Evolutionary conservation across 1,284 basidiomycete genomes (phyloP).

Genomic region (Puccinia horiana): DNA sequence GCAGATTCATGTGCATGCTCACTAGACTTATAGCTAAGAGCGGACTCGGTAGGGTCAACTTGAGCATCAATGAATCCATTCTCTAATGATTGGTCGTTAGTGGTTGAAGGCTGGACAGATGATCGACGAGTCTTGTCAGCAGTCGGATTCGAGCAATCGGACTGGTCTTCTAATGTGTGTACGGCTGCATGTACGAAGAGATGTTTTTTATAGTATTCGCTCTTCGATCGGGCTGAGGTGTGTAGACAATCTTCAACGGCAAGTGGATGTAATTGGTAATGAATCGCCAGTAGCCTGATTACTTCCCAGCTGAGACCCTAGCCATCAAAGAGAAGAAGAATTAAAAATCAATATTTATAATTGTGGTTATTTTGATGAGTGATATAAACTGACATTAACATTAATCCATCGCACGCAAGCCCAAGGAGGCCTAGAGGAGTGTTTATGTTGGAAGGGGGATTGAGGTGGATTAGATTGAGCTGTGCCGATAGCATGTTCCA

Average conservation of each 20-base stretch:
- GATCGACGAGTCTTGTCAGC: not conserved
- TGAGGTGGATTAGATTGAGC: not conserved
- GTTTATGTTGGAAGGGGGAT: not conserved
- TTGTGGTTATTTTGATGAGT: too few species aligned
- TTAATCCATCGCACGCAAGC: constrained; percentile 40
- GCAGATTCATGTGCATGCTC: not conserved
- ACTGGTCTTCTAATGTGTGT: constrained; percentile 21
- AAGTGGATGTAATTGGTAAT: constrained; percentile 29
- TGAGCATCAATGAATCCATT: constrained; percentile 22
- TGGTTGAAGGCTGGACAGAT: not conserved
- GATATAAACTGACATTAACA: constrained; percentile 46
- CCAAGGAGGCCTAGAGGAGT: constrained; percentile 13
- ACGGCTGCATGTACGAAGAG: constrained; percentile 45
- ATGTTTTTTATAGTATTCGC: constrained; percentile 44
- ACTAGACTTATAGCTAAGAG: not conserved
- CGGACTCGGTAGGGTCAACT: not conserved
- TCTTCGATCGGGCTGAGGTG: constrained; percentile 29
- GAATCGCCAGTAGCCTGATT: constrained; percentile 26
- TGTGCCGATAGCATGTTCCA: not conserved
- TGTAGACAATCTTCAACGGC: constrained; percentile 44
- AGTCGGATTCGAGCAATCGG: not conserved
- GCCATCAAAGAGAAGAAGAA: too few species aligned
- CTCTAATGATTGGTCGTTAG: not conserved
- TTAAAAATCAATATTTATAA: too few species aligned
- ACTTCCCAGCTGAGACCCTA: constrained; percentile 46